Base-by-base conservation (phyloP, 2,329 filamentous ascomycete genomes). In the Trichoderma sp. region DNA sequence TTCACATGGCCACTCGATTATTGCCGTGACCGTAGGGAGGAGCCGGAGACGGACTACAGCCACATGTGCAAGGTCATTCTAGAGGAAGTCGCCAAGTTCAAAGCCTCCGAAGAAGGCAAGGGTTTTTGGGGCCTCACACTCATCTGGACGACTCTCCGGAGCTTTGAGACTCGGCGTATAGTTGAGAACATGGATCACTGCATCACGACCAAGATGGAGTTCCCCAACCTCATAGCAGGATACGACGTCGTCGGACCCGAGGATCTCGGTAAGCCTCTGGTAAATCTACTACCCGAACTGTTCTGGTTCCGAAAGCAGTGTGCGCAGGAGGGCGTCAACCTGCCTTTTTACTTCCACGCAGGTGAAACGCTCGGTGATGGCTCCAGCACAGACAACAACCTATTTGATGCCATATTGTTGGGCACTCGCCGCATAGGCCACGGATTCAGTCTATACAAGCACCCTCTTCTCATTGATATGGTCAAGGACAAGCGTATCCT, bases 311-410 rank as follows among this genome's bases (percentile, higher is more conserved):
- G 91, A 74, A 95, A 95, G 80, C 89, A 92, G 76, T 98, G 94
- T 79, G 88, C 89, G 0, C 87, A 93, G 78, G 91, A 94, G 77
- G 89, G 88, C 3, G 88, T 98, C 47, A 89, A 94, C 64, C 90
- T 99, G 11, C 95, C 95, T 1, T 97, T 98, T 84, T 97, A 97
- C 85, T 97, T 98, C 84, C 95, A 98, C 80, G 95, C 95, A 0
- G 95, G 95, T 74, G 95, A 98, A 82, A 93, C 90, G 39, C 88
- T 97, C 0, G 94, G 93, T 28, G 83, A 85, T 73, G 94, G 94
- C 32, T 91, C 90, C 75, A 86, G 85, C 23, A 91, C 92, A 0
- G 95, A 98, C 77, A 77, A 83, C 73, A 98, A 98, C 80, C 87
- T 98, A 3, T 97, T 94, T 79, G 95, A 98, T 79, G 94, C 94